Conservation (phyloP, 192 early-diverging fungal species). For the Mortierella alpina region DNA sequence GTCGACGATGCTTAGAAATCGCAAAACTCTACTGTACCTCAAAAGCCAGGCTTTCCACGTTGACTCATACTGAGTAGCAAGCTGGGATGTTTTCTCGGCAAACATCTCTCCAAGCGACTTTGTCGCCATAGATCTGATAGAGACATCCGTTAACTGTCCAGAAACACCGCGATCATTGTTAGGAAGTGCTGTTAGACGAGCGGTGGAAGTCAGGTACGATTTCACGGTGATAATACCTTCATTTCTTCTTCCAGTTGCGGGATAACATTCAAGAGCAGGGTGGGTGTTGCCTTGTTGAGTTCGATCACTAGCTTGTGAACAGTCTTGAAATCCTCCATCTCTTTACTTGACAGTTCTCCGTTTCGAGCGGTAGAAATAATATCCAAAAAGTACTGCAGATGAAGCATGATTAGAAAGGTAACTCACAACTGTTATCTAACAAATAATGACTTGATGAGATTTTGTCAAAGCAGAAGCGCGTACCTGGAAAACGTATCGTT, state of each 20-base stretch:
- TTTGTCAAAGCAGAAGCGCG: neutral
- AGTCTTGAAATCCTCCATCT: slow-evolving; percentile 66
- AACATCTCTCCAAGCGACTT: slow-evolving; percentile 91
- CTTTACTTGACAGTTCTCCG: slow-evolving; percentile 57
- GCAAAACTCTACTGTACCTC: slow-evolving; percentile 57
- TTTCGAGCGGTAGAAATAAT: slow-evolving; percentile 70
- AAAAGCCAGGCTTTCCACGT: slow-evolving; percentile 90
- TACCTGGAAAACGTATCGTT: slow-evolving; percentile 90
- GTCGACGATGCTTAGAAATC: neutral
- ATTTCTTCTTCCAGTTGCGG: slow-evolving; percentile 95
- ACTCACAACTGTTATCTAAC: neutral
- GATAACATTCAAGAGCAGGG: slow-evolving; percentile 87
- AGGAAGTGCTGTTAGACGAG: neutral
- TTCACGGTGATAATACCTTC: slow-evolving; percentile 54
- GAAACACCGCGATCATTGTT: neutral
- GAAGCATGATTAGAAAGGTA: neutral
- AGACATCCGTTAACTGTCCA: slow-evolving; percentile 73
- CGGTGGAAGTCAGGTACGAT: no score
- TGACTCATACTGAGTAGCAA: slow-evolving; percentile 79
- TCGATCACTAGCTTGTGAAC: slow-evolving; percentile 87
- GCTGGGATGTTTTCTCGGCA: slow-evolving; percentile 74
- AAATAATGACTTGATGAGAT: neutral
- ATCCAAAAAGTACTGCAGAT: slow-evolving; percentile 85
- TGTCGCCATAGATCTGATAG: slow-evolving; percentile 81
- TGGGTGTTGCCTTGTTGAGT: slow-evolving; percentile 79